These are phyloP conservation scores for Suhomyces sp. DNA, from an alignment of 805 yeast species.

Conservation along the genomic window DNA sequence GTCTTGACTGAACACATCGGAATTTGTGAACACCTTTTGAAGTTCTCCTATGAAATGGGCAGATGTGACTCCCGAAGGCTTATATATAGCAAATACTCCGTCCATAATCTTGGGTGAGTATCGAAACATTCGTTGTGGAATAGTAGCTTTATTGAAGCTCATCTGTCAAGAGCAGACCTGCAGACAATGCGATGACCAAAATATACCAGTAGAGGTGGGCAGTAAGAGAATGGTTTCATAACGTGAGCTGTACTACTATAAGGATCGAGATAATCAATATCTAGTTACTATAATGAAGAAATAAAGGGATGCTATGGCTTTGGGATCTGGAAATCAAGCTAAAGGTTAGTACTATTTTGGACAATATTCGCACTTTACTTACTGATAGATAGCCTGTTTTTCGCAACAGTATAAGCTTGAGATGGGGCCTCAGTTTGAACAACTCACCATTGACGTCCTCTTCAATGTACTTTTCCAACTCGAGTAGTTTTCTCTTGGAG, in stretches of 20 bases:
- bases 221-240: too few relatives aligned
- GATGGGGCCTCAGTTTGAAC: slow-evolving; percentile 17
- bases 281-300: not conserved
- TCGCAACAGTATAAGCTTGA: slow-evolving; percentile 49
- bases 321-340: slow-evolving; percentile 54
- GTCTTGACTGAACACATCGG: slow-evolving; percentile 55
- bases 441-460: slow-evolving; percentile 16
- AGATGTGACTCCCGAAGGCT: slow-evolving; percentile 84
- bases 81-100: slow-evolving; percentile 88
- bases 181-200: not conserved
- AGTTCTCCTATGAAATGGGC: slow-evolving; percentile 66
- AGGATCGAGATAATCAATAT: not conserved
- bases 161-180: not conserved
- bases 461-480: slow-evolving; percentile 43
- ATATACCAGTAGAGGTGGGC: not conserved
- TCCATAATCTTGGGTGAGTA: slow-evolving; percentile 51
- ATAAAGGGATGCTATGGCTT: slow-evolving; percentile 23
- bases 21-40: slow-evolving; percentile 59
- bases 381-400: slow-evolving; percentile 54
- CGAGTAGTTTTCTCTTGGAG: slow-evolving; percentile 28
- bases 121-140: slow-evolving; percentile 11
- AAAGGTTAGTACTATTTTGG: slow-evolving; percentile 14
- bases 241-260: too few relatives aligned
- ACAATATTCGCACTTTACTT: slow-evolving; percentile 15
- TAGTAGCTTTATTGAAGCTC: not conserved